phyloP scores from a whole-genome alignment of 2,329 filamentous ascomycete genomes.

The Fusarium sp. region DNA sequence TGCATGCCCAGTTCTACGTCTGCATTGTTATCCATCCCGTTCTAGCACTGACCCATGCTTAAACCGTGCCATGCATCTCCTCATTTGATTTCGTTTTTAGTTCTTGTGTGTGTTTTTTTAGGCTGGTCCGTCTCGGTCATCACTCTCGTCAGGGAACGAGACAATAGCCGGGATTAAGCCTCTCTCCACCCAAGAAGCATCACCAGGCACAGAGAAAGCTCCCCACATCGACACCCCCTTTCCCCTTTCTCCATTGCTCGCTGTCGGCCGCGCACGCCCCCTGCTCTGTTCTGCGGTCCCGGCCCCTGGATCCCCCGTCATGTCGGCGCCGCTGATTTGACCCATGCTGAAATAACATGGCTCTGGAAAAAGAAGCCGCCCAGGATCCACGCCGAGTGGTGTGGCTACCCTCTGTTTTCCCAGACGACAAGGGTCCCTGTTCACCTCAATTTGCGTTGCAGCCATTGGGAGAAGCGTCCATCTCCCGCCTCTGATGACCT shows the following conservation, averaged over 20 bases:
- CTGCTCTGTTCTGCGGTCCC: background rate
- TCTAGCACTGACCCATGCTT: constrained; percentile 8
- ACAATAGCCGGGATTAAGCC: constrained; percentile 22
- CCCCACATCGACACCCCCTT: constrained; percentile 26
- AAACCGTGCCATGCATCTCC: background rate
- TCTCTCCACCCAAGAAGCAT: constrained; percentile 22
- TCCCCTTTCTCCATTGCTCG: constrained; percentile 9
- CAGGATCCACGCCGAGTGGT: constrained; percentile 26
- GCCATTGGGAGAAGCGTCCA: constrained; percentile 23
- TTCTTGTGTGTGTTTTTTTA: constrained; percentile 3
- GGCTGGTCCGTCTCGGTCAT: constrained; percentile 30
- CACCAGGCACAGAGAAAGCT: constrained; percentile 21
- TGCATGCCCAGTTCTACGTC: background rate
- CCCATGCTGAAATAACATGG: constrained; percentile 28
- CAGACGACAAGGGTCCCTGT: constrained; percentile 11
- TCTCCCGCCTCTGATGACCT: constrained; percentile 13
- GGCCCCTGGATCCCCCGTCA: constrained; percentile 15
- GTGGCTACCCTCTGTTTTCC: constrained; percentile 22
- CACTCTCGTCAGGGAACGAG: constrained; percentile 34
- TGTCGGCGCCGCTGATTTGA: constrained; percentile 30
- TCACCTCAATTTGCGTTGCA: constrained; percentile 19
- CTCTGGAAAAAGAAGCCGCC: constrained; percentile 9
- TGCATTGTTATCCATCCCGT: constrained; percentile 19
- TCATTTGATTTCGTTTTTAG: constrained; percentile 23
- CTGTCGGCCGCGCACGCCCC: constrained; percentile 9